Conservation (phyloP, 1,139 yeast species). For the Williopsis jadinii region DNA sequence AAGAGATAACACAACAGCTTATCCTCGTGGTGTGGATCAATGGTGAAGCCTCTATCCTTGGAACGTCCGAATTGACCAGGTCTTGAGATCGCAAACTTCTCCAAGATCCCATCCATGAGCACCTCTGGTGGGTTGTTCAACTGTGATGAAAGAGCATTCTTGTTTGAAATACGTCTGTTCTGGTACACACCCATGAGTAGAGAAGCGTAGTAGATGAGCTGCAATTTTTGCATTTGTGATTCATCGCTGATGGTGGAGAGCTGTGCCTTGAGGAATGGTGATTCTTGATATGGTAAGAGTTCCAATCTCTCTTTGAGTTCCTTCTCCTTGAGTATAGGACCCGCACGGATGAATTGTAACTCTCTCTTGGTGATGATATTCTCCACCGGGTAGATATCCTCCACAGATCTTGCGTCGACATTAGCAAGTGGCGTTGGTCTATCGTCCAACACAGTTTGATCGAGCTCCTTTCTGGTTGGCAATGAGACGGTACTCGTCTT, state of each 20-base stretch:
- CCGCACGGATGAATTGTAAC: constrained; percentile 57
- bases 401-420: constrained; percentile 69
- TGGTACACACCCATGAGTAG: constrained; percentile 73
- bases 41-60: constrained; percentile 62
- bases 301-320: constrained; percentile 44
- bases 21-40: constrained; percentile 87
- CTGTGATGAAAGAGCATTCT: constrained; percentile 52
- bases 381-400: constrained; percentile 71
- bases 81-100: constrained; percentile 59
- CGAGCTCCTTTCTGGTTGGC: constrained; percentile 59
- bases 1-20: constrained; percentile 75
- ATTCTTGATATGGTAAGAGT: constrained; percentile 54
- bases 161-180: constrained; percentile 58
- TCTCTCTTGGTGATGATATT: constrained; percentile 67
- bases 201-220: constrained; percentile 71
- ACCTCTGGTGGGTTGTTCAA: constrained; percentile 66
- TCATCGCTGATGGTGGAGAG: constrained; percentile 35
- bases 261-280: constrained; percentile 47
- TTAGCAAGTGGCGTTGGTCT: constrained; percentile 82
- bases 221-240: constrained; percentile 50
- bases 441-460: constrained; percentile 46
- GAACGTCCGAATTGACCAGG: constrained; percentile 66
- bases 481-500: constrained; percentile 61
- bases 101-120: constrained; percentile 66
- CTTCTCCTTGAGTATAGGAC: constrained; percentile 42